phyloP scores from a whole-genome alignment of 139 green algal genomes.

The Chlorella sp. region DNA sequence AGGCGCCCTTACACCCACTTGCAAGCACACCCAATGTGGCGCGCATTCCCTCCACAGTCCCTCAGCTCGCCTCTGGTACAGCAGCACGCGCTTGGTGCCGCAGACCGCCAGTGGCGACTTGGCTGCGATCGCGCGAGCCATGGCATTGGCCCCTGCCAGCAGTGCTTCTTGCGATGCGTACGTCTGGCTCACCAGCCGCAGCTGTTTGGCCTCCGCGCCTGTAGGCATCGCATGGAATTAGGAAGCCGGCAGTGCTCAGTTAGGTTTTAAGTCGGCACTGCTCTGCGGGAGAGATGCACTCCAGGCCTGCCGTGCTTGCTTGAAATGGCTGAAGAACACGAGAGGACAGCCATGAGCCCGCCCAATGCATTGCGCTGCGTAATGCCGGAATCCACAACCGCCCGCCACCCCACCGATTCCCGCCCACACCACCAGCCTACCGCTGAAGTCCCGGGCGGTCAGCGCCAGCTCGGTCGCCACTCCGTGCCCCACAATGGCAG shows the following conservation, averaged over 20 bases:
- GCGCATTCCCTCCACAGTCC: not conserved
- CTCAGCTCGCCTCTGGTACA: slow-evolving; percentile 51
- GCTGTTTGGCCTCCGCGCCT: slow-evolving; percentile 22
- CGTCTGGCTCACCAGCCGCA: slow-evolving; percentile 31
- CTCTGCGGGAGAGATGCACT: no score
- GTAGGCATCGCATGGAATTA: not conserved
- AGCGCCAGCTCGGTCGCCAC: slow-evolving; percentile 81
- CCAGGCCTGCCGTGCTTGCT: no score
- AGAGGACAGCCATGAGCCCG: no score
- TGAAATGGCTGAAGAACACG: no score
- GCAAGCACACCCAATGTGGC: no score
- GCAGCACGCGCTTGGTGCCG: slow-evolving; percentile 87
- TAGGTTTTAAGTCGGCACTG: no score
- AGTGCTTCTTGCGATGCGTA: slow-evolving; percentile 35
- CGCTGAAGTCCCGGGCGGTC: slow-evolving; percentile 68
- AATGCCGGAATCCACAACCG: no score
- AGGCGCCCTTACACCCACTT: no score
- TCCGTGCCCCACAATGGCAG: slow-evolving; percentile 86
- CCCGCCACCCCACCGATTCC: no score
- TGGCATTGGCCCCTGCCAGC: slow-evolving; percentile 35
- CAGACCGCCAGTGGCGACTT: slow-evolving; percentile 73
- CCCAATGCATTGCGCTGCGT: no score
- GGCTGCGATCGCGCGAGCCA: slow-evolving; percentile 64
- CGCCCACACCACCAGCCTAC: not conserved
- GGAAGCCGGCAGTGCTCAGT: no score